These are phyloP conservation scores for Paramecium sonneborni DNA, from an alignment of 73 alveolate species.

Conservation along the genomic window DNA sequence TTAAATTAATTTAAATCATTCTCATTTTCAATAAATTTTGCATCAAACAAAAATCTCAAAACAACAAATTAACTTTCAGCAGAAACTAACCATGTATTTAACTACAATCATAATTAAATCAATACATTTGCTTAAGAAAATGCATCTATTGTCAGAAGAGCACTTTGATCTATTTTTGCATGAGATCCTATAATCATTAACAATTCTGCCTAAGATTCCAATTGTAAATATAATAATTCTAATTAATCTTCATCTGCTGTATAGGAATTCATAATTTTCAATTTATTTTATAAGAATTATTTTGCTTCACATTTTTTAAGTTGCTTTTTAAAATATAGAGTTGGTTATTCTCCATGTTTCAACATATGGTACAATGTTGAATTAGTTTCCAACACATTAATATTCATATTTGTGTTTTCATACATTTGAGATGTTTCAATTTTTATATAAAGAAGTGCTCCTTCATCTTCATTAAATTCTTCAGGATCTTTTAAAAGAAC, in stretches of 20 bases:
- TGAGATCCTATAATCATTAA: slow-evolving; percentile 10
- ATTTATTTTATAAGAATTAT: neutral
- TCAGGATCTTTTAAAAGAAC: slow-evolving; percentile 35
- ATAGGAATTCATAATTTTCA: neutral
- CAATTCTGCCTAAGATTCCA: slow-evolving; percentile 19
- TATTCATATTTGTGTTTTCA: neutral
- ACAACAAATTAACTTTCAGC: neutral
- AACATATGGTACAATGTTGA: slow-evolving; percentile 19
- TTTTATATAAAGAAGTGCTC: slow-evolving; percentile 8
- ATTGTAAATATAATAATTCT: neutral
- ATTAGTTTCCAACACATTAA: neutral
- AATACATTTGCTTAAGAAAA: neutral
- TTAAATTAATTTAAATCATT: neutral
- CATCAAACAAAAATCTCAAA: slow-evolving; percentile 10
- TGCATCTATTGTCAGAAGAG: neutral
- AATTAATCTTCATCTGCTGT: slow-evolving; percentile 14
- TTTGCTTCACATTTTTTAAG: neutral
- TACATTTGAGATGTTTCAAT: neutral
- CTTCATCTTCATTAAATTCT: slow-evolving; percentile 54
- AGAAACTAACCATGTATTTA: slow-evolving; percentile 22
- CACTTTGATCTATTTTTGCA: neutral
- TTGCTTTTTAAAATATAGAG: slow-evolving; percentile 20
- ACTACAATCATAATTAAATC: neutral
- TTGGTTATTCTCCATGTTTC: neutral
- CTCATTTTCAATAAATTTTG: neutral